Percentiles rank a stretch among this genome's conserved stretches.
These are phyloP conservation scores for Pythium monospermum DNA, from an alignment of 352 stramenopile genomes.

Conservation along the genomic window DNA sequence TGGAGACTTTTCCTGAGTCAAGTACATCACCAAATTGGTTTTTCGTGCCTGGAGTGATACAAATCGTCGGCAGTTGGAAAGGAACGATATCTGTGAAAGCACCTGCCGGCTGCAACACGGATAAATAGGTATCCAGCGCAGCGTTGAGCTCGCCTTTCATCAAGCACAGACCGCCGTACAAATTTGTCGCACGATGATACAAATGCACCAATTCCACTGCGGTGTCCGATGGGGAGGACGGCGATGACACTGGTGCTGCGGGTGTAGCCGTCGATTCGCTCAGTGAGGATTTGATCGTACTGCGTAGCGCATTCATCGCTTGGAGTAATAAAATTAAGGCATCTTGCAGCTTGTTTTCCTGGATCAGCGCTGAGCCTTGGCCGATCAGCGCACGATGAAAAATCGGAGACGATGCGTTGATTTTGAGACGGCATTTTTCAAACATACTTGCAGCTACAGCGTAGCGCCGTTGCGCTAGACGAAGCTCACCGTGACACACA, in stretches of 20 bases:
- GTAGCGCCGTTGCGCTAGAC: slow-evolving; percentile 39
- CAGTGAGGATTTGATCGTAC: slow-evolving; percentile 14
- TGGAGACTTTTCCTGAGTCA: slow-evolving; percentile 43
- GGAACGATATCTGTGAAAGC: slow-evolving; percentile 6
- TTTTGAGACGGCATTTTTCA: slow-evolving; percentile 28
- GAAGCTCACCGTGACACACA: slow-evolving; percentile 41
- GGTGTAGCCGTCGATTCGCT: not conserved
- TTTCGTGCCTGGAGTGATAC: slow-evolving; percentile 37
- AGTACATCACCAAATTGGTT: slow-evolving; percentile 31
- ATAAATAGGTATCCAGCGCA: slow-evolving; percentile 44
- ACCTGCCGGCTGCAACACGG: slow-evolving; percentile 19
- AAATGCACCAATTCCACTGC: slow-evolving; percentile 22
- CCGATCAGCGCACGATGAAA: slow-evolving; percentile 46
- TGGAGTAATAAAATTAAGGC: slow-evolving; percentile 33
- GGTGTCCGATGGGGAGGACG: not conserved
- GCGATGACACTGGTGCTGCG: not conserved
- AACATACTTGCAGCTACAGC: slow-evolving; percentile 29
- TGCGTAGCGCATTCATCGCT: slow-evolving; percentile 31
- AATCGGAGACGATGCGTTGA: slow-evolving; percentile 20
- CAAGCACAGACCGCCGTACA: slow-evolving; percentile 44
- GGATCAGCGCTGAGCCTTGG: slow-evolving; percentile 34
- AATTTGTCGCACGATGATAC: slow-evolving; percentile 37
- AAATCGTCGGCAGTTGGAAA: slow-evolving; percentile 39
- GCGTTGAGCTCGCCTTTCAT: slow-evolving; percentile 45
- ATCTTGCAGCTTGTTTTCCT: slow-evolving; percentile 39